Conservation (phyloP, 2,329 filamentous ascomycete species). For the Penicillium sclerotiorum region DNA sequence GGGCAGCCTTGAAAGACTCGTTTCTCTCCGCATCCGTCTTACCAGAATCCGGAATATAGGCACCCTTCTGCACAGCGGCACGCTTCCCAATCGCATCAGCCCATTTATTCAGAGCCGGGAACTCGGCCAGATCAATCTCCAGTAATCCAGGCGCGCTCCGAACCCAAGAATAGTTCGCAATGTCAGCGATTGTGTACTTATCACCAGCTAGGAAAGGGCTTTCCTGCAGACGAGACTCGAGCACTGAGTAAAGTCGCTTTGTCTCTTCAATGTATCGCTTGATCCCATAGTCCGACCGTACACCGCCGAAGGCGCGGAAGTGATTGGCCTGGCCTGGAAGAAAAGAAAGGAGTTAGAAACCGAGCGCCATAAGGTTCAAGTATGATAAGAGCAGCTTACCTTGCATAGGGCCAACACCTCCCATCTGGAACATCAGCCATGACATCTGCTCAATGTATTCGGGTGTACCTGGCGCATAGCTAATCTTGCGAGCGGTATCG, state of each 20-base stretch:
- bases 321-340: constrained; percentile 49
- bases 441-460: constrained; percentile 49
- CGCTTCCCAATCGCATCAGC: constrained; percentile 30
- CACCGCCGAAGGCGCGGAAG: constrained; percentile 49
- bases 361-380: not conserved
- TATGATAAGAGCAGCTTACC: constrained; percentile 19
- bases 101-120: constrained; percentile 37
- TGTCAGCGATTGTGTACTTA: constrained; percentile 53
- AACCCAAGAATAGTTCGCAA: constrained; percentile 51
- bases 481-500: constrained; percentile 46
- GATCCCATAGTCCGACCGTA: constrained; percentile 49
- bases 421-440: constrained; percentile 53
- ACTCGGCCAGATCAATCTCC: constrained; percentile 36
- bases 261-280: constrained; percentile 54
- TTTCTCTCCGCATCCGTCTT: constrained; percentile 14
- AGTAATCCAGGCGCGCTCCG: constrained; percentile 21
- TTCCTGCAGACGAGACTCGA: constrained; percentile 46
- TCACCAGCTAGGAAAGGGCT: constrained; percentile 49
- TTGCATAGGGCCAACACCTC: constrained; percentile 45
- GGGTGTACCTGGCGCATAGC: constrained; percentile 45
- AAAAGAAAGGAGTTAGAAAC: not conserved
- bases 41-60: constrained; percentile 19
- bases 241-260: constrained; percentile 50
- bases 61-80: constrained; percentile 32
- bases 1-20: constrained; percentile 14